Evolutionary conservation across 1,284 basidiomycete genomes (phyloP).

Genomic region (Volvariella surrecta): DNA sequence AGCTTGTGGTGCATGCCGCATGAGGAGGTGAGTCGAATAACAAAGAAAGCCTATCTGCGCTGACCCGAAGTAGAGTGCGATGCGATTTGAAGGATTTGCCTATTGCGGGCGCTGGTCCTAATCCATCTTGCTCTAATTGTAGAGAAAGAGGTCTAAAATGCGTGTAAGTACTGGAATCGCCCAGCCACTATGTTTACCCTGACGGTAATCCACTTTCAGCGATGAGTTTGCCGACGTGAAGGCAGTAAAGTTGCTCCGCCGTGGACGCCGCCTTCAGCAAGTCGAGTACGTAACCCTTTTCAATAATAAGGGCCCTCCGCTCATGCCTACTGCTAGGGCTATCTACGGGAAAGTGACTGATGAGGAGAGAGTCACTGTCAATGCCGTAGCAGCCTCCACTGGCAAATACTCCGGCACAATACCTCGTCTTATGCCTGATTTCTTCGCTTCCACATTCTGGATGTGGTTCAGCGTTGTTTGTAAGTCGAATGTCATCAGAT

Average conservation of each 20-base stretch:
- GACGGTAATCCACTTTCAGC: slow-evolving; percentile 28
- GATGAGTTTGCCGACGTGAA: slow-evolving; percentile 87
- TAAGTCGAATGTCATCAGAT: slow-evolving; percentile 17
- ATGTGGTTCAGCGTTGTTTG: slow-evolving; percentile 73
- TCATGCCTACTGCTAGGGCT: slow-evolving; percentile 28
- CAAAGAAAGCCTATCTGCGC: slow-evolving; percentile 4
- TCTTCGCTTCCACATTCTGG: slow-evolving; percentile 81
- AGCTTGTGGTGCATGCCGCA: slow-evolving; percentile 85
- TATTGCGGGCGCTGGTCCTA: slow-evolving; percentile 35
- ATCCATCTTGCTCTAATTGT: slow-evolving; percentile 77
- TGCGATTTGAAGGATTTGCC: slow-evolving; percentile 75
- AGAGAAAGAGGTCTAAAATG: slow-evolving; percentile 80
- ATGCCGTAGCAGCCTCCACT: slow-evolving; percentile 20
- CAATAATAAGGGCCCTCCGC: slow-evolving; percentile 7
- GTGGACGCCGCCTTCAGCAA: slow-evolving; percentile 79
- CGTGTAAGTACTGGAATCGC: slow-evolving; percentile 32
- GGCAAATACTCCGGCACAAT: slow-evolving; percentile 39
- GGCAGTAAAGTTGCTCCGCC: slow-evolving; percentile 74
- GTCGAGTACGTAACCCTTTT: slow-evolving; percentile 46
- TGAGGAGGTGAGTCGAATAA: slow-evolving; percentile 52
- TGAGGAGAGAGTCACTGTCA: slow-evolving; percentile 19
- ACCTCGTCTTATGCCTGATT: slow-evolving; percentile 65
- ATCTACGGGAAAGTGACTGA: slow-evolving; percentile 51
- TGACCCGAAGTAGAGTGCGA: slow-evolving; percentile 45
- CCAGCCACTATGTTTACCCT: slow-evolving; percentile 6